A percentile compares a stretch with the other conserved stretches of the same genome.
Evolutionary conservation across 2,329 filamentous ascomycete species (phyloP).

Genomic region (Juglanconis sp.): DNA sequence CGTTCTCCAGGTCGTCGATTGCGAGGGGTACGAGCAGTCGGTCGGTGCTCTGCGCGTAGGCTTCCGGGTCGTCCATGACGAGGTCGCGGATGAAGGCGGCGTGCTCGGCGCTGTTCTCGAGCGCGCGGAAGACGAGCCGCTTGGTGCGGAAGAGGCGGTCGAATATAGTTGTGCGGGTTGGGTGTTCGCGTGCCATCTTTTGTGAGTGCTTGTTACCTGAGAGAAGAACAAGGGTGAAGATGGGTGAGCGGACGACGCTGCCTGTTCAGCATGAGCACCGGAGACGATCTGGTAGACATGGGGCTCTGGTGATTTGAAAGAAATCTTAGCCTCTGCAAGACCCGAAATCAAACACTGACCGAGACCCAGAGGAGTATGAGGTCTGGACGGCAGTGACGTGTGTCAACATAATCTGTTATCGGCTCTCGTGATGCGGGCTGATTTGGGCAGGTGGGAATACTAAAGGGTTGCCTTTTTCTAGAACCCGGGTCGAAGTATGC

Average conservation of each 20-base stretch:
- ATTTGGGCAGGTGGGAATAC: slow-evolving; percentile 7
- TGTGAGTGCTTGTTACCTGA: neutral
- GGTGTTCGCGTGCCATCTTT: slow-evolving; percentile 6
- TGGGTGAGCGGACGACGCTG: neutral
- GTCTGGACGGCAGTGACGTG: neutral
- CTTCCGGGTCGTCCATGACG: slow-evolving; percentile 10
- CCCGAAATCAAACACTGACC: neutral
- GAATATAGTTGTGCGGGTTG: neutral
- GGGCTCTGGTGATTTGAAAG: neutral
- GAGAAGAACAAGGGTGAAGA: neutral
- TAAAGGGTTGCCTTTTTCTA: neutral
- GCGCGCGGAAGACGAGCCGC: slow-evolving; percentile 12
- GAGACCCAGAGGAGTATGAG: neutral
- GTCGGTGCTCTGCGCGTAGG: slow-evolving; percentile 10
- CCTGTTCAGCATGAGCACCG: neutral
- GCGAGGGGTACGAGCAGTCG: slow-evolving; percentile 4
- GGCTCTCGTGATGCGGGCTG: slow-evolving; percentile 5
- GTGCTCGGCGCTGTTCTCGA: slow-evolving; percentile 14
- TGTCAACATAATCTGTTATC: neutral
- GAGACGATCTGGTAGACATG: neutral
- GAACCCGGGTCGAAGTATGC: neutral
- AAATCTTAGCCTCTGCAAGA: neutral
- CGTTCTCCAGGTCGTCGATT: slow-evolving; percentile 12
- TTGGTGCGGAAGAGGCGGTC: slow-evolving; percentile 10
- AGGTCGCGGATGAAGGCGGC: slow-evolving; percentile 10